These are phyloP conservation scores for Prunus yedoensis DNA, from an alignment of 331 rosid species.

Conservation along the genomic window DNA sequence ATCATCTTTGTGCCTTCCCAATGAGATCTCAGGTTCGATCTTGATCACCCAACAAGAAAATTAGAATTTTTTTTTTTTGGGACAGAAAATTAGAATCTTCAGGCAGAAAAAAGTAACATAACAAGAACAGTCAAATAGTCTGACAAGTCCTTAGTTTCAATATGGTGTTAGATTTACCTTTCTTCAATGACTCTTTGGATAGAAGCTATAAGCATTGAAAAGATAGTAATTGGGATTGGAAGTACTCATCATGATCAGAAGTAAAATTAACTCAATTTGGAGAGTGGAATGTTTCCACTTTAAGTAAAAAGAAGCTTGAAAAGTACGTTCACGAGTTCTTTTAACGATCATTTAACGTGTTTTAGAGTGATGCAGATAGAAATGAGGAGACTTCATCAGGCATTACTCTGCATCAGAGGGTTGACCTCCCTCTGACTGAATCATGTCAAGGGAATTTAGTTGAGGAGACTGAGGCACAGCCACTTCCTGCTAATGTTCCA, in stretches of 20 bases:
- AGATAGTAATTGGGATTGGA: conserved; percentile 17
- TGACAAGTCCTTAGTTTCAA: conserved; percentile 16
- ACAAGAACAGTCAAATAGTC: too few relatives aligned
- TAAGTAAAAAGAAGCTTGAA: conserved; percentile 10
- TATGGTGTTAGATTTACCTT: conserved; percentile 33
- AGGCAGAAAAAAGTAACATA: too few relatives aligned
- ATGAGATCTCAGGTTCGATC: conserved; percentile 81
- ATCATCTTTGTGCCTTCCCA: conserved; percentile 34
- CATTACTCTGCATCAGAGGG: conserved; percentile 26
- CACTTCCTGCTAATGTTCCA: conserved; percentile 2
- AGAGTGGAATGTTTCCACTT: conserved; percentile 7
- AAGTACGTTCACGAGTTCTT: conserved; percentile 30
- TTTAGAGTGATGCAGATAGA: conserved; percentile 74
- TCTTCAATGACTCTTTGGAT: conserved; percentile 43
- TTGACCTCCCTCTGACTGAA: conserved; percentile 27
- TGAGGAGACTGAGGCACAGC: conserved; percentile 26
- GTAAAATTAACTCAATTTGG: conserved; percentile 23
- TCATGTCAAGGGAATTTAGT: conserved; percentile 15
- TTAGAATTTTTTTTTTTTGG: too few relatives aligned
- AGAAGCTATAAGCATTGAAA: conserved; percentile 36
- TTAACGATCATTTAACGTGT: conserved; percentile 56
- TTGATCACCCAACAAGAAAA: conserved; percentile 30
- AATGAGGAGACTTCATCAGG: conserved; percentile 38
- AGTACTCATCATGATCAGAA: conserved; percentile 24
- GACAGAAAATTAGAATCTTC: background rate